Evolutionary conservation across 768 basidiomycete species (phyloP).

Genomic region (Dictyophora rubrovolvata): DNA sequence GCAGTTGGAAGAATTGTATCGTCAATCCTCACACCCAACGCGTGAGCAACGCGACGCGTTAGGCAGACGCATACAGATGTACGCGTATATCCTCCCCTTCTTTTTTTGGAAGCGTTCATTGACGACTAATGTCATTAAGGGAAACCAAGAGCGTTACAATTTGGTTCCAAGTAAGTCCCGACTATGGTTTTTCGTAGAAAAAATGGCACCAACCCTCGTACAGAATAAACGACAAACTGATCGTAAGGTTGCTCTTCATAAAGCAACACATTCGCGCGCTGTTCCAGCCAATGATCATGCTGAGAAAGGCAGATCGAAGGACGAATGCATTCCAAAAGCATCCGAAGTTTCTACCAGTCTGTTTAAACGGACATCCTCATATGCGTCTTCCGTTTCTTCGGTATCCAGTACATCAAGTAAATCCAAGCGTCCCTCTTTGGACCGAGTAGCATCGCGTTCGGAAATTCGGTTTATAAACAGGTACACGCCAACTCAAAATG

Average conservation of each 20-base stretch:
- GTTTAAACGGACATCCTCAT: constrained; percentile 8
- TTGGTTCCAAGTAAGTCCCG: constrained; percentile 20
- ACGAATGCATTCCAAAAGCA: neutral
- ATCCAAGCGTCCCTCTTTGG: constrained; percentile 21
- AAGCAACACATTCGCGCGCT: constrained; percentile 1
- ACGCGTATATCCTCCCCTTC: constrained; percentile 21
- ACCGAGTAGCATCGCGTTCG: constrained; percentile 23
- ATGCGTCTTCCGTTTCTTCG: neutral
- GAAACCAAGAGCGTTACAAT: constrained; percentile 24
- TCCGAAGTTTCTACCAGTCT: neutral
- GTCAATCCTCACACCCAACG: constrained; percentile 64
- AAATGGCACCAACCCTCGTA: neutral
- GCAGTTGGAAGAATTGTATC: constrained; percentile 65
- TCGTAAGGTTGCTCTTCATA: constrained; percentile 18
- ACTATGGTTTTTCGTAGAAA: neutral
- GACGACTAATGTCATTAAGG: constrained; percentile 3
- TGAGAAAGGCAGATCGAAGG: neutral
- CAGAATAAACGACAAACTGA: constrained; percentile 28
- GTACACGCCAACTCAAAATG: neutral
- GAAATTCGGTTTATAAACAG: constrained; percentile 17
- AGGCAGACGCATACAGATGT: constrained; percentile 56
- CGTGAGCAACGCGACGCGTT: constrained; percentile 60
- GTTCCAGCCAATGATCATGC: neutral
- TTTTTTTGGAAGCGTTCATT: neutral
- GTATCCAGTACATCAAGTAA: constrained; percentile 5